Conservation (phyloP, 768 basidiomycete species). For the Daedaleopsis nitida region DNA sequence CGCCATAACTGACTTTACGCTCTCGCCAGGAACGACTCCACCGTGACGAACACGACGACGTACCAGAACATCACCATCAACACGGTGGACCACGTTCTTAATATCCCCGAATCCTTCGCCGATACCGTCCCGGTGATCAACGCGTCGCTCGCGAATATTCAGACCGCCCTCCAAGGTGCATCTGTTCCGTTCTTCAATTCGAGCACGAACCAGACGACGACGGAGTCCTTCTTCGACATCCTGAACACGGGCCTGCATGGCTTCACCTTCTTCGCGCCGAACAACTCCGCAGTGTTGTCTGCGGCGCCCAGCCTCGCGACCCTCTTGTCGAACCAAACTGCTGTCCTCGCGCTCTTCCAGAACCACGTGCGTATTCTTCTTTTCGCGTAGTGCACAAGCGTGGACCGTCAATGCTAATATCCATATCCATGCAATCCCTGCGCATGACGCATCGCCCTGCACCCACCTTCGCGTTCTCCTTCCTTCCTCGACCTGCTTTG, state of each 20-base stretch:
- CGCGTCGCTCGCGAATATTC: conserved; percentile 38
- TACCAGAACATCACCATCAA: conserved; percentile 48
- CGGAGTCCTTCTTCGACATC: conserved; percentile 38
- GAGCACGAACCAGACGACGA: conserved; percentile 34
- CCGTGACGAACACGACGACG: conserved; percentile 40
- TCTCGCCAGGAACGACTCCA: conserved; percentile 33
- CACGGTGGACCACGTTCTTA: conserved; percentile 52
- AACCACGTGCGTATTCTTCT: conserved; percentile 56
- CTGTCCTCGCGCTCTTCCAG: conserved; percentile 45
- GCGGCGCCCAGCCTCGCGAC: conserved; percentile 30
- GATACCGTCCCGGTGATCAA: conserved; percentile 45
- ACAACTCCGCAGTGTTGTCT: conserved; percentile 39
- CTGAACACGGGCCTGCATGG: conserved; percentile 45
- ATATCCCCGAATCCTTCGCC: conserved; percentile 50
- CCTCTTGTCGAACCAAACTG: conserved; percentile 46
- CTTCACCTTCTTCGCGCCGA: conserved; percentile 70
- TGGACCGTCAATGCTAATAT: too few relatives aligned
- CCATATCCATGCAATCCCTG: neutral
- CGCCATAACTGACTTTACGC: neutral
- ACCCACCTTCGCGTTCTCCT: neutral
- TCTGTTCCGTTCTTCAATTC: conserved; percentile 26
- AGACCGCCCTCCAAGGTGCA: conserved; percentile 32
- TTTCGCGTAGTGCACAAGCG: too few relatives aligned
- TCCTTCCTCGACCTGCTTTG: too few relatives aligned
- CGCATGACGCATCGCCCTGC: neutral